A percentile compares a stretch with the other conserved stretches of the same genome.
These are phyloP conservation scores for Pleurostoma richardsiae DNA, from an alignment of 2,329 filamentous ascomycete species.

Conservation along the genomic window DNA sequence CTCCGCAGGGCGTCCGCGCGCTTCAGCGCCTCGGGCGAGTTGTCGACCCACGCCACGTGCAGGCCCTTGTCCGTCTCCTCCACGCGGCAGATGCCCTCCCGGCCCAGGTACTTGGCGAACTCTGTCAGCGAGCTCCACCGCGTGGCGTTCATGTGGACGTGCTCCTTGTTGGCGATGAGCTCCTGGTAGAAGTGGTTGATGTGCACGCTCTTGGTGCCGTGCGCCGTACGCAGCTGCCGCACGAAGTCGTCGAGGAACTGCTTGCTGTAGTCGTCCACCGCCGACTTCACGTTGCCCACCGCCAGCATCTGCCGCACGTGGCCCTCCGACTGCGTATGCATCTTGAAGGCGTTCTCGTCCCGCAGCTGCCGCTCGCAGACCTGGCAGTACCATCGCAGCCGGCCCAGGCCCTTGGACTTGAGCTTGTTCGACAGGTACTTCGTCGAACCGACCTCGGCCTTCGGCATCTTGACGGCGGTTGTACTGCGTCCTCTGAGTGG, in stretches of 20 bases:
- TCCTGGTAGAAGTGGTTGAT: conserved; percentile 95
- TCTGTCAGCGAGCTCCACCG: conserved; percentile 85
- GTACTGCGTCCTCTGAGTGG: too few relatives aligned
- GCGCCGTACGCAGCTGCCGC: conserved; percentile 70
- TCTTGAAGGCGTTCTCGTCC: conserved; percentile 89
- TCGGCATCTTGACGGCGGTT: conserved; percentile 61
- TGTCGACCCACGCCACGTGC: conserved; percentile 86
- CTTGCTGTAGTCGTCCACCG: conserved; percentile 74
- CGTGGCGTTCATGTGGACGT: conserved; percentile 92
- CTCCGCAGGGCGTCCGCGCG: conserved; percentile 75
- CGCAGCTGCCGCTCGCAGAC: conserved; percentile 71
- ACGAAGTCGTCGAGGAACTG: conserved; percentile 80
- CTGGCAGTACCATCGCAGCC: conserved; percentile 88
- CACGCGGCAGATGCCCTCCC: conserved; percentile 83
- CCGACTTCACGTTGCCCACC: conserved; percentile 79
- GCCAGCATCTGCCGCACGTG: conserved; percentile 88
- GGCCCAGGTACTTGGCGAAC: conserved; percentile 80
- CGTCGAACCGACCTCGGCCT: conserved; percentile 87
- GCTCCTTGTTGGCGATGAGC: conserved; percentile 82
- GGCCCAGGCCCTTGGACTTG: conserved; percentile 73
- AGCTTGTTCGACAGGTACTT: conserved; percentile 89
- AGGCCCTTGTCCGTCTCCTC: conserved; percentile 86
- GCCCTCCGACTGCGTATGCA: conserved; percentile 77
- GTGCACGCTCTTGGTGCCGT: conserved; percentile 85
- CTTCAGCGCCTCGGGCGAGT: conserved; percentile 77